phyloP scores from a whole-genome alignment of 176 grass and related monocot genomes.

The Melocanna baccifera region DNA sequence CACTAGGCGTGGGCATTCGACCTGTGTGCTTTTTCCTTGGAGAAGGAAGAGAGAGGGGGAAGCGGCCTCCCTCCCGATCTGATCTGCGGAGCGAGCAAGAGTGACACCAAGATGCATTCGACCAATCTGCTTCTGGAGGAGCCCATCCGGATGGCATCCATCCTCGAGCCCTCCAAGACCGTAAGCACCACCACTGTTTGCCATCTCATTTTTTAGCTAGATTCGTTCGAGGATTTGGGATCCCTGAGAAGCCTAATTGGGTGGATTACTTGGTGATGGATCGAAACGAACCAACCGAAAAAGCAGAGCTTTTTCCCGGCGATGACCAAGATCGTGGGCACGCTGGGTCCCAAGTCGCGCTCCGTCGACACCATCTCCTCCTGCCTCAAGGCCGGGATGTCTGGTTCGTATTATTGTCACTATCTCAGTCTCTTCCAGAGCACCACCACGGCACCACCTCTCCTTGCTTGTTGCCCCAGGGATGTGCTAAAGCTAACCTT shows the following conservation, averaged over 20 bases:
- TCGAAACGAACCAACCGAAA: background rate
- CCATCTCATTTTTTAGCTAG: background rate
- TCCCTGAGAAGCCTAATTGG: background rate
- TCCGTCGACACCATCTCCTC: constrained; percentile 85
- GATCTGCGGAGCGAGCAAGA: background rate
- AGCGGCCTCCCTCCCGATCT: background rate
- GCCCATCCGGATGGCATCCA: constrained; percentile 96
- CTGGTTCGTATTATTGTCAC: constrained; percentile 27
- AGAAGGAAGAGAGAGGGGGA: constrained; percentile 22
- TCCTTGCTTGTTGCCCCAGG: background rate
- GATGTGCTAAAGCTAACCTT: background rate
- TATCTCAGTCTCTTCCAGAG: background rate
- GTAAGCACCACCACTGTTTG: constrained; percentile 18
- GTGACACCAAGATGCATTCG: constrained; percentile 58
- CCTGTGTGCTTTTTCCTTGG: background rate
- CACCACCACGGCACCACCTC: background rate
- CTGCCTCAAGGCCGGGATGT: constrained; percentile 99
- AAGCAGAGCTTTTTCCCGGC: constrained; percentile 90
- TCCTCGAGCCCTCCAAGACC: constrained; percentile 95
- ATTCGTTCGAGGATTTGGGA: background rate
- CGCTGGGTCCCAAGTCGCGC: constrained; percentile 89
- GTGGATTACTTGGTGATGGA: background rate
- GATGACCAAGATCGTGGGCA: constrained; percentile 99
- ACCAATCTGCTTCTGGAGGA: constrained; percentile 90
- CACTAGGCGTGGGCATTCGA: too few relatives aligned